Percentiles rank a stretch among this genome's conserved stretches.
These are phyloP conservation scores for Solanum hybrid DNA, from an alignment of 305 asterid genomes.

Conservation along the genomic window DNA sequence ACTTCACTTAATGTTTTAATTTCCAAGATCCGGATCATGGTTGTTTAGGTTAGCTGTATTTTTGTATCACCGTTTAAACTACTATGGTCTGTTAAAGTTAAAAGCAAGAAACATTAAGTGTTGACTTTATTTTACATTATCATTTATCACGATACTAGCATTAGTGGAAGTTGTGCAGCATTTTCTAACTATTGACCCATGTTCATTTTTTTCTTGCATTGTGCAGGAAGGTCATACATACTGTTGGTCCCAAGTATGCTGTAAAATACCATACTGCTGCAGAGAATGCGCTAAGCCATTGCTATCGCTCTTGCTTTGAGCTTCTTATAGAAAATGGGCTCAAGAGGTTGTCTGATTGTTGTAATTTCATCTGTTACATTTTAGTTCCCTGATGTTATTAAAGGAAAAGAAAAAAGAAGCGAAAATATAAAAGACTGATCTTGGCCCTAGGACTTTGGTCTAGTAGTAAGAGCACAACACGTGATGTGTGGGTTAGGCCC, in stretches of 20 bases:
- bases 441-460: neutral
- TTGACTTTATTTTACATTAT: neutral
- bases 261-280: slow-evolving; percentile 92
- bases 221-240: slow-evolving; percentile 74
- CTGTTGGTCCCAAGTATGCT: slow-evolving; percentile 92
- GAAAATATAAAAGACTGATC: neutral
- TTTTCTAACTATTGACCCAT: neutral
- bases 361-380: neutral
- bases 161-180: neutral
- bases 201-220: slow-evolving; percentile 8
- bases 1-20: neutral
- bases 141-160: neutral
- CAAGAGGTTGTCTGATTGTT: slow-evolving; percentile 36
- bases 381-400: neutral
- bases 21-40: neutral
- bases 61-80: neutral
- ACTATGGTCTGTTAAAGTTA: neutral
- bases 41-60: neutral
- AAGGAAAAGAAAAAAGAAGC: neutral
- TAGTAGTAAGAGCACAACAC: neutral
- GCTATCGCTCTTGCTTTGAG: slow-evolving; percentile 84
- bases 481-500: neutral
- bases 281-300: slow-evolving; percentile 87
- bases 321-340: slow-evolving; percentile 71
- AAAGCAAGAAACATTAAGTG: neutral